Base-by-base conservation (phyloP, 768 basidiomycete genomes). In the Agaricus bisporus region DNA sequence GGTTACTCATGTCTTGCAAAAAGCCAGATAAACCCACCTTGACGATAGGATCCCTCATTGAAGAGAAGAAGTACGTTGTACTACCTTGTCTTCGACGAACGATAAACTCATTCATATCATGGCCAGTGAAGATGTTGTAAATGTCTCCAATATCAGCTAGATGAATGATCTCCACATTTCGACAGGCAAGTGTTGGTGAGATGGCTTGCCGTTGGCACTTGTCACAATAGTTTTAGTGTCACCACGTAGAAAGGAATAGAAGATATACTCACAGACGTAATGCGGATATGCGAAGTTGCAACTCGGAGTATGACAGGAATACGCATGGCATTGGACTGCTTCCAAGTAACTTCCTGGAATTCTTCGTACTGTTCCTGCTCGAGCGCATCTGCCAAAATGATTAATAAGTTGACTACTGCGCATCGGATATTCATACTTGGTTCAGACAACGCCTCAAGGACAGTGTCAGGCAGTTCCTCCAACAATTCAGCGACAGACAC, bases 141-240 rank as follows among this genome's bases (percentile, higher is more conserved):
- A 91, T 80, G 60, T 97, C 93, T 68, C 90, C 91, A 58, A 97
- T 79, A 55, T 95, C 92, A 3, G 78, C 69, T 22, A 94, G 68
- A 5, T 82, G 78, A 50, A 95, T 83, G 50, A 95, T 82, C 61
- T 97, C 93, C 1, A 86, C 88, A 2, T 88, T 82, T 69, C 83
- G 82, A 68, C 88, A 88, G 9, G 82, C 77, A 47, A 91, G 68
- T 0, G 73, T 70, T 1, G 86, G 79, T 4, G 85, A 86, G 41
- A 7, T 80, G 73, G 59, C 80, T 77, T n/a, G 89, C 80, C 62
- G 86, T 88, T 58, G 81, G 75, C 39, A 41, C 83, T 88, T 8
- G 7, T 32, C 11, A 59, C 22, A 46, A 17, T 41, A 10, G 28
- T 25, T 46, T 8, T 20, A 32, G 28, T 20, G 7, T 48, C 8